Base-by-base conservation (phyloP, 164 flowering plant species). In the Magnolia kwangsiensis region DNA sequence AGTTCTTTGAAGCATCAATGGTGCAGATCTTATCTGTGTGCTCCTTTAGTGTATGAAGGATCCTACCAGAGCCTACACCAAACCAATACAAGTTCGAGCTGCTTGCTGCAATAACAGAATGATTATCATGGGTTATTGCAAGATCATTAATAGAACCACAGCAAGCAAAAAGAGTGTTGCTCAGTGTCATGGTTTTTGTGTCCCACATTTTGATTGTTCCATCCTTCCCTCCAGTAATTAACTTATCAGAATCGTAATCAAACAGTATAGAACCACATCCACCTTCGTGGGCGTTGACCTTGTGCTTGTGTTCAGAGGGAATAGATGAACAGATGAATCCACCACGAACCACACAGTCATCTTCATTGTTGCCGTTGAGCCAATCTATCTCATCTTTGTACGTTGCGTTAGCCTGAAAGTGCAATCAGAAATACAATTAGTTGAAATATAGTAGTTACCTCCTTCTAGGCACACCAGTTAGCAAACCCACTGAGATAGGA, bases 161-260 rank as follows among this genome's bases (percentile, higher is more conserved):
- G 85, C 92, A 90, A 27, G 98, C 96, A 74, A 83, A 37, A 50
- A 94, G 90, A 31, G 91, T 85, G 31, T 76, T 74, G 58, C 72
- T 88, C 64, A 84, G 67, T 27, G 83, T 73, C 65, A 98, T 98
- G 9, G 89, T 88, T 74, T 75, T 88, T 67, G 96, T 80, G 74
- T 96, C 98, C 99, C 99, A 96, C 73, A 93, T 84, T 80, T 92
- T 96, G 51, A 96, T 80, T n/a, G 87, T 80, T 37, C 83, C 84
- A 77, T 96, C 99, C 75, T 94, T 97, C 58, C 99, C 99, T 16
- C 98, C 98, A 70, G 83, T 96, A 37, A 96, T 83, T 87, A 96
- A 83, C 80, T 74, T 91, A 71, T 85, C 77, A 23, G 98, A 90
- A 76, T 86, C 88, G 79, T 84, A 69, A 83, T 91, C 94, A 73